Evolutionary conservation across 2,329 filamentous ascomycete species (phyloP), one percentile per base, ranked within the genome.

Genomic region (Chaetomiaceae sp.): DNA sequence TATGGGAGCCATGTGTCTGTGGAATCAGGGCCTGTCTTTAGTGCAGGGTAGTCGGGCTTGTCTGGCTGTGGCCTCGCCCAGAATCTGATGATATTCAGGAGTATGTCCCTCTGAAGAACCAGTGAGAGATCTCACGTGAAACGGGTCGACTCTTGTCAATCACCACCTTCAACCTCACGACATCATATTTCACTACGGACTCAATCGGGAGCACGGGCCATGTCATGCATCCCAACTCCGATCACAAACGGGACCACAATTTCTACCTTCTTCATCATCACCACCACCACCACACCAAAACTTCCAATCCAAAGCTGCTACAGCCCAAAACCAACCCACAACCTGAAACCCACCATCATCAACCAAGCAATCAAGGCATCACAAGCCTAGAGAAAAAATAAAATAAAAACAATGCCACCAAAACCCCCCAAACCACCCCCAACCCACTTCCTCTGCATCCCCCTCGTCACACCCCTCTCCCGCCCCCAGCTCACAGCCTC

Each of bases 401-500:
- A 33, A 23, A 36, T 44, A 39, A 37, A 25, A 49, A 34, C 14
- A 39, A 56, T 27, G 19, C 55, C 59, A 11, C 59, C 59, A 2
- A 62, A 58, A 23, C 49, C 57, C 5, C 39, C 43, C 39, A 49
- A 39, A 9, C 29, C 50, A 8, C 17, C 51, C 1, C 63, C 59
- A 25, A 91, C 88, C 4, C 88, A 91, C 69, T 91, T 91, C 65
- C 74, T 91, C 43, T 89, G 84, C 68, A 74, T 92, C 47, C 87
- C 91, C 1, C 79, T 96, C 6, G 75, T 86, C 45, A 88, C 81
- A 2, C 51, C 73, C 0, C 49, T 69, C 6, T 88, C 85, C 2
- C 76, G 81, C 14, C 75, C 80, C 0, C 84, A 91, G 65, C 77
- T 96, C 1, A 75, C 82, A n/a, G 68, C 70, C 3, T 83, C 79